Evolutionary conservation across 2,329 filamentous ascomycete genomes (phyloP).

Genomic region (Botrytis hyacinthi): DNA sequence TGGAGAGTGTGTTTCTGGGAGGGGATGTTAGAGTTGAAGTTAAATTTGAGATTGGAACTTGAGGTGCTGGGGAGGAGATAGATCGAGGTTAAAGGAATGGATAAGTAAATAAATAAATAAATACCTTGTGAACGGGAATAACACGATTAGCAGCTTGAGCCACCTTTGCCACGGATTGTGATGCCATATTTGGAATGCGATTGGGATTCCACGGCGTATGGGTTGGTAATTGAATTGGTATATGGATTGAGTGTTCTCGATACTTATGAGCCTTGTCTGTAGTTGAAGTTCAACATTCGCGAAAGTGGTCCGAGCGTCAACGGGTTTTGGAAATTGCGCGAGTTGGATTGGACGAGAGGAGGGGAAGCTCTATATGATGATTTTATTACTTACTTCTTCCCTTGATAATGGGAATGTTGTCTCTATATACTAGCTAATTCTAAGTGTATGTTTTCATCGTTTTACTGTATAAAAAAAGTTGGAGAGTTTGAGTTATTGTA

Average conservation of each 20-base stretch:
- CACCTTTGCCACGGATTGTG: constrained; percentile 52
- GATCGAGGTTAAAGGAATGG: constrained; percentile 6
- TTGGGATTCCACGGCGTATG: constrained; percentile 32
- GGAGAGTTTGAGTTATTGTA: background rate
- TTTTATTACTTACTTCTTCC: background rate
- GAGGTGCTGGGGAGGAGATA: constrained; percentile 16
- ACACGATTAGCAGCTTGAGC: constrained; percentile 55
- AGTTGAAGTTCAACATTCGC: background rate
- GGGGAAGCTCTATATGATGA: background rate
- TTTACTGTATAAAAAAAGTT: background rate
- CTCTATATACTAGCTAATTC: background rate
- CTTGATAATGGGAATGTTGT: background rate
- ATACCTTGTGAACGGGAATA: constrained; percentile 59
- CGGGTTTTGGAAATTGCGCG: constrained; percentile 3
- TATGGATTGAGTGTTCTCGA: background rate
- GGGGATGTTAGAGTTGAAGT: background rate
- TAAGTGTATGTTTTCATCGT: background rate
- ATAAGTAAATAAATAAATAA: background rate
- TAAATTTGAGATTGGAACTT: constrained; percentile 30
- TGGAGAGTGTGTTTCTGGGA: constrained; percentile 92
- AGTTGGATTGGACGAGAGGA: background rate
- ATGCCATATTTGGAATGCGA: constrained; percentile 45
- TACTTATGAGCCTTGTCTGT: background rate
- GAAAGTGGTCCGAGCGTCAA: background rate
- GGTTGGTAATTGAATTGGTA: background rate